phyloP scores from a whole-genome alignment of 768 basidiomycete species.

The Podaxis sp. region DNA sequence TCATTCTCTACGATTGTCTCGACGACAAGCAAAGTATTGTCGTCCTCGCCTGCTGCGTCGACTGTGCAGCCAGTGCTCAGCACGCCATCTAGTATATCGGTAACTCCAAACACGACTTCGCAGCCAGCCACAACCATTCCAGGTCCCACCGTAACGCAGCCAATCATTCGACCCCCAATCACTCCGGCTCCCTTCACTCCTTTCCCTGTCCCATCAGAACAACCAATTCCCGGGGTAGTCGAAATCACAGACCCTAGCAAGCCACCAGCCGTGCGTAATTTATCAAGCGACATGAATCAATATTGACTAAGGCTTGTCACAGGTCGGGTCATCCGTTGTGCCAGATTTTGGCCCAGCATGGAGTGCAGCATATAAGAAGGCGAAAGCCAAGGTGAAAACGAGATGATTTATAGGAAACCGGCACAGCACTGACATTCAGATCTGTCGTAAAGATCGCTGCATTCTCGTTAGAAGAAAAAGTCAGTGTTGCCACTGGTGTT shows the following conservation, averaged over 20 bases:
- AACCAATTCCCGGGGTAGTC: slow-evolving; percentile 26
- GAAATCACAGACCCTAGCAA: slow-evolving; percentile 19
- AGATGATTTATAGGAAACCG: neutral
- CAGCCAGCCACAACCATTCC: neutral
- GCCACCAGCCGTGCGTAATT: slow-evolving; percentile 48
- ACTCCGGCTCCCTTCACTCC: slow-evolving; percentile 42
- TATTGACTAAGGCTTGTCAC: neutral
- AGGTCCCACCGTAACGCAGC: slow-evolving; percentile 2
- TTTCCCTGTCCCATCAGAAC: slow-evolving; percentile 57
- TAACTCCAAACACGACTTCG: neutral
- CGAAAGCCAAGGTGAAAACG: slow-evolving; percentile 44
- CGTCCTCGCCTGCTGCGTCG: neutral
- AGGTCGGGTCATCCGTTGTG: slow-evolving; percentile 32
- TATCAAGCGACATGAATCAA: neutral
- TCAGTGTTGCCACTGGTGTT: slow-evolving; percentile 59
- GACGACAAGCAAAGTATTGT: neutral
- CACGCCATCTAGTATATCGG: neutral
- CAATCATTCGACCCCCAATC: slow-evolving; percentile 10
- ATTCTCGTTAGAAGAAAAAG: slow-evolving; percentile 61
- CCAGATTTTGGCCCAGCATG: slow-evolving; percentile 53
- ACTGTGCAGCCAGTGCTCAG: neutral
- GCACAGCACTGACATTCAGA: slow-evolving; percentile 9
- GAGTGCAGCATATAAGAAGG: slow-evolving; percentile 55
- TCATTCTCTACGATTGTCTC: neutral
- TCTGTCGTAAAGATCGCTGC: slow-evolving; percentile 30